Evolutionary conservation across 257 asterid genomes (phyloP), one percentile per base, ranked within the genome.

Genomic region (Oldenlandia corymbosa): DNA sequence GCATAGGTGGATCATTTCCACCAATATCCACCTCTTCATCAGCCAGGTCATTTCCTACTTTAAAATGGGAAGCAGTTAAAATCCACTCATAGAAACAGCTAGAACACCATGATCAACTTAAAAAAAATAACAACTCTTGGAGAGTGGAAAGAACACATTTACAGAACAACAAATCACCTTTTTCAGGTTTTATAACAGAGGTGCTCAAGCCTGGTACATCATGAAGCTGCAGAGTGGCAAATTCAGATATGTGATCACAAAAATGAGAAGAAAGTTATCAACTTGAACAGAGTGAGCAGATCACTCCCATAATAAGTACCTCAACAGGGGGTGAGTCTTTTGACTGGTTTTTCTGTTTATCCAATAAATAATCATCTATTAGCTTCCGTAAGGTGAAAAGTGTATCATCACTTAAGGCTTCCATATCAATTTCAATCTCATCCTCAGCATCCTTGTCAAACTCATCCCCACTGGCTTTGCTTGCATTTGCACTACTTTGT

Each of bases 341-440:
- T 26, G 80, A 60, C 75, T 76, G 88, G 37, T 68, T 75, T 71
- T 80, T 81, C 74, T 67, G 84, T 70, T 78, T 84, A 71, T 78
- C 83, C 28, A 63, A 52, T 17, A 80, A 60, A 72, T 75, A 79
- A 47, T 81, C 89, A 74, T 89, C 84, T 73, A 92, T 63, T 75
- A 84, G 95, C 75, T 79, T 83, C 71, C 95, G 85, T 61, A 92
- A 49, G 3, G 71, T 78, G 53, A 84, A 86, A 56, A 92, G 73
- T 39, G 82, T 81, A 45, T 84, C 95, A 62, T 85, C 91, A 50
- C 79, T 59, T 11, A 88, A 79, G 10, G 84, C 71, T n/a, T 85
- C 95, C 70, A 90, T 73, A 71, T 90, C 97, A 58, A 92, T 81
- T 79, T 92, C 98, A 60, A 92, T 88, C 85, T 88, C 96, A 55